A percentile compares a stretch with the other conserved stretches of the same genome.
These are phyloP conservation scores for Suillus tomentosus DNA, from an alignment of 768 basidiomycete species.

Conservation along the genomic window DNA sequence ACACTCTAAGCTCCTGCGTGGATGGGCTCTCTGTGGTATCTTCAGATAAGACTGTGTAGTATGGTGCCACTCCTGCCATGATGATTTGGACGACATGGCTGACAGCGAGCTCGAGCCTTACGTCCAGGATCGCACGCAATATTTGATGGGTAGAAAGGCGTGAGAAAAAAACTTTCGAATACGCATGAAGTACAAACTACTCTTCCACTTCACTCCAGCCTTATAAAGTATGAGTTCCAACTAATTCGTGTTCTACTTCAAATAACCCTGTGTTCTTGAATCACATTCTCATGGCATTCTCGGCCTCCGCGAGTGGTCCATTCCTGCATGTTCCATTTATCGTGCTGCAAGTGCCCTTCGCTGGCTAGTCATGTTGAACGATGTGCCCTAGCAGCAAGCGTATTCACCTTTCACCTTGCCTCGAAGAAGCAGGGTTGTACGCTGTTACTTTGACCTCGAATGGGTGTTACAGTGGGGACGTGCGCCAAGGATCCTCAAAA, in stretches of 20 bases:
- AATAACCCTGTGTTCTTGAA: too few relatives aligned
- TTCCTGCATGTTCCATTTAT: neutral
- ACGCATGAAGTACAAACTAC: too few relatives aligned
- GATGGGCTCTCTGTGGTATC: slow-evolving; percentile 73
- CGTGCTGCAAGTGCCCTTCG: neutral
- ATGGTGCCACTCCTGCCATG: slow-evolving; percentile 57
- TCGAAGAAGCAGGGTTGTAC: neutral
- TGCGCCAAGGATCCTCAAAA: neutral
- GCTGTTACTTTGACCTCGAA: neutral
- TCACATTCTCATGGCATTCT: neutral
- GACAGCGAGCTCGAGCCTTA: neutral
- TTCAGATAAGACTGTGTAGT: slow-evolving; percentile 80
- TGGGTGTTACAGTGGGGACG: neutral
- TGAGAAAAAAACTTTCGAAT: neutral
- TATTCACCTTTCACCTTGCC: neutral
- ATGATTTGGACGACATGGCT: slow-evolving; percentile 2
- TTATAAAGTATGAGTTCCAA: neutral
- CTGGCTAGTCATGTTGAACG: too few relatives aligned
- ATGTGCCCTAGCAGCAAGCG: neutral
- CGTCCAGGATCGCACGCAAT: too few relatives aligned
- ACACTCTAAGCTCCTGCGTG: slow-evolving; percentile 77
- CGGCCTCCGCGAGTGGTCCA: too few relatives aligned
- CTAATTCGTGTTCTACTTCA: neutral
- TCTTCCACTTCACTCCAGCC: too few relatives aligned
- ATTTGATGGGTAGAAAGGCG: too few relatives aligned